Percentiles rank a stretch among this genome's conserved stretches.
These are phyloP conservation scores for Chaetomium cochliodes DNA, from an alignment of 495 filamentous ascomycete species.

Conservation along the genomic window DNA sequence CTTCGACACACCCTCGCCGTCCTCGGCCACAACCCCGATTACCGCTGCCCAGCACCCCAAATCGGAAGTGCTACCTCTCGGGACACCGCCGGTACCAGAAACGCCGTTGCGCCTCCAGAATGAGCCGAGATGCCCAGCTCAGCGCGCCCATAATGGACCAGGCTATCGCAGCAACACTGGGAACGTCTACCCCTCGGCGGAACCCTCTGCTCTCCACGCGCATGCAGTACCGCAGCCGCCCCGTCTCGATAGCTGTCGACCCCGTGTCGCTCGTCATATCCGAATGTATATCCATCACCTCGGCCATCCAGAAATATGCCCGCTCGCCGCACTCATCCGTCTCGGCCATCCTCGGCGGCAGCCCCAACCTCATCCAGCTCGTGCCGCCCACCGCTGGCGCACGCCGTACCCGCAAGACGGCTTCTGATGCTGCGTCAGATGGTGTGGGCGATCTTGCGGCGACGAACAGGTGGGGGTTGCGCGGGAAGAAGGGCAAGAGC, in stretches of 20 bases:
- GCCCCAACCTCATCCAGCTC: slow-evolving; percentile 54
- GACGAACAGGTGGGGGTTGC: slow-evolving; percentile 73
- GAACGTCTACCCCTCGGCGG: slow-evolving; percentile 25
- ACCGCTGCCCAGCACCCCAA: neutral
- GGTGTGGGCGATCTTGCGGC: slow-evolving; percentile 45
- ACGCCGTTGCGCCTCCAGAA: slow-evolving; percentile 32
- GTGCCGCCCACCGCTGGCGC: slow-evolving; percentile 42
- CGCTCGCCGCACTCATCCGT: slow-evolving; percentile 97
- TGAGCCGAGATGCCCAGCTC: slow-evolving; percentile 48
- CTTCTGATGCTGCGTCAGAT: slow-evolving; percentile 28
- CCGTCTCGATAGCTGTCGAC: slow-evolving; percentile 78
- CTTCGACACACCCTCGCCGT: neutral
- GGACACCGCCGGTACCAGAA: neutral
- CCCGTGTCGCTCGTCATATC: slow-evolving; percentile 94
- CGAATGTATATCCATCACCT: slow-evolving; percentile 98
- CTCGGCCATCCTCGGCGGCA: slow-evolving; percentile 87
- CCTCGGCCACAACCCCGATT: neutral
- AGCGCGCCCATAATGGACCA: slow-evolving; percentile 38
- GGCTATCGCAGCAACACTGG: slow-evolving; percentile 29
- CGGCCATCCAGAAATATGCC: slow-evolving; percentile 96
- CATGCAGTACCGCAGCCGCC: slow-evolving; percentile 51
- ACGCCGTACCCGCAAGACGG: slow-evolving; percentile 39
- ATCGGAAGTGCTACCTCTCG: neutral
- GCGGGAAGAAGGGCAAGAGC: slow-evolving; percentile 96
- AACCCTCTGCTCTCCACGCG: slow-evolving; percentile 33